A percentile compares a stretch with the other conserved stretches of the same genome.
These are phyloP conservation scores for Akanthomyces lecanii DNA, from an alignment of 2,329 filamentous ascomycete species.

Conservation along the genomic window DNA sequence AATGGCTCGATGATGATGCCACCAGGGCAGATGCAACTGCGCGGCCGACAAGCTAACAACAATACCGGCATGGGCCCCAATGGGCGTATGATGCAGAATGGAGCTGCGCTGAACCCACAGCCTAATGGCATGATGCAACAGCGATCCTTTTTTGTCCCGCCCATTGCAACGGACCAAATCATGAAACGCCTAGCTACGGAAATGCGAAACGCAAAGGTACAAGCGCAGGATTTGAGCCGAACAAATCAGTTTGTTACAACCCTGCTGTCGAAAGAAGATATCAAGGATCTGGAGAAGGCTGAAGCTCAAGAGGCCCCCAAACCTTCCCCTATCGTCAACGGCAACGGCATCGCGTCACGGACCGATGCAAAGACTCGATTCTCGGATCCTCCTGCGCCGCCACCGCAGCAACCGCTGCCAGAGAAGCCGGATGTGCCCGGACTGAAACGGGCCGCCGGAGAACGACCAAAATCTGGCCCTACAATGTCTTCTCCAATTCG, in stretches of 20 bases:
- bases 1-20: constrained; percentile 69
- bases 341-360: constrained; percentile 53
- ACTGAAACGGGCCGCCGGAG: constrained; percentile 70
- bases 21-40: constrained; percentile 63
- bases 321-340: constrained; percentile 44
- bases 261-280: constrained; percentile 66
- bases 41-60: constrained; percentile 66
- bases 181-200: constrained; percentile 68
- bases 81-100: constrained; percentile 55
- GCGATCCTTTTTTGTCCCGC: constrained; percentile 79
- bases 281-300: constrained; percentile 55
- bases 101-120: constrained; percentile 42
- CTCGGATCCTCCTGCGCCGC: constrained; percentile 87
- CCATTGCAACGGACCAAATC: constrained; percentile 90
- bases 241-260: constrained; percentile 77
- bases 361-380: constrained; percentile 78
- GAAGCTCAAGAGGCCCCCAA: constrained; percentile 47
- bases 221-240: constrained; percentile 78
- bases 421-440: constrained; percentile 83
- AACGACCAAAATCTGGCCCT: constrained; percentile 60
- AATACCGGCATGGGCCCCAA: constrained; percentile 60
- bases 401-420: constrained; percentile 86
- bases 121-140: constrained; percentile 64
- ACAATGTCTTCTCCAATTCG: constrained; percentile 55
- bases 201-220: constrained; percentile 83